A percentile compares a stretch with the other conserved stretches of the same genome.
phyloP scores from a whole-genome alignment of 306 rosid genomes.

The Trifolium pratense region DNA sequence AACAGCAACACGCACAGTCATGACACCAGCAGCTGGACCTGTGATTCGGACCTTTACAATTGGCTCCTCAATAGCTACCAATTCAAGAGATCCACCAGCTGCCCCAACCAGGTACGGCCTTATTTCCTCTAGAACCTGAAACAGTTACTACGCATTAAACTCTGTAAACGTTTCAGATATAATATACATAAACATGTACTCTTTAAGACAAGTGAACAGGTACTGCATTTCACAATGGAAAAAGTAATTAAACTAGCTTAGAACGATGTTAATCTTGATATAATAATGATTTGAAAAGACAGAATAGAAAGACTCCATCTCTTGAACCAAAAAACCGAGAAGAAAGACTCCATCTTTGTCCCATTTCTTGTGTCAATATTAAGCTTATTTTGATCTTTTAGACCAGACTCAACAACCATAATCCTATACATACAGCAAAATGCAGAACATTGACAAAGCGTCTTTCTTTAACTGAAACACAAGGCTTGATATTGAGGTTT shows the following conservation, averaged over 20 bases:
- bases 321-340: background rate
- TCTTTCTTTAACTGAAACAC: background rate
- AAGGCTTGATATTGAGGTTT: background rate
- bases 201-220: conserved; percentile 25
- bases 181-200: conserved; percentile 15
- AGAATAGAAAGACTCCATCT: background rate
- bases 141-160: conserved; percentile 17
- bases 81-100: conserved; percentile 86
- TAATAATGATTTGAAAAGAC: background rate
- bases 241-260: conserved; percentile 16
- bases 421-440: background rate
- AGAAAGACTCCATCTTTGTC: background rate
- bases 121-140: conserved; percentile 90
- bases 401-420: background rate
- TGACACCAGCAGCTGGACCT: conserved; percentile 81
- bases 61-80: conserved; percentile 88
- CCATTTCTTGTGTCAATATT: conserved; percentile 9
- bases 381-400: background rate
- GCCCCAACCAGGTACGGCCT: conserved; percentile 93
- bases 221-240: conserved; percentile 15
- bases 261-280: background rate
- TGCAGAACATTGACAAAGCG: background rate
- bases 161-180: background rate
- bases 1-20: conserved; percentile 96
- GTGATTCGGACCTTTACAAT: conserved; percentile 68